A percentile compares a stretch with the other conserved stretches of the same genome.
Conservation (phyloP, 495 filamentous ascomycete genomes). For the Chaetomidium leptoderma region DNA sequence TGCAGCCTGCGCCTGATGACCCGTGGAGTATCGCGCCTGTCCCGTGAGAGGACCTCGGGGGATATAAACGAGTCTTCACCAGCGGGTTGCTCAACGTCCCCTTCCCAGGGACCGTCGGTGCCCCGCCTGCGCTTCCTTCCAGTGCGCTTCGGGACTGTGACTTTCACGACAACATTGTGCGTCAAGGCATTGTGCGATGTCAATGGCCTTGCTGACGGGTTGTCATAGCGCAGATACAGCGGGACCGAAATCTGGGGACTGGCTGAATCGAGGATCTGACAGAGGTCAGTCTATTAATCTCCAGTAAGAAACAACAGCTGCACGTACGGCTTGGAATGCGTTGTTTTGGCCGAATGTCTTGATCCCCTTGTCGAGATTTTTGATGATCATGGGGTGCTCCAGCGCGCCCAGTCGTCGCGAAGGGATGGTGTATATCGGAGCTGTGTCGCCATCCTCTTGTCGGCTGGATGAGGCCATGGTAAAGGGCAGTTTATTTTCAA, state of each 20-base stretch:
- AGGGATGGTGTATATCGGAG: constrained; percentile 53
- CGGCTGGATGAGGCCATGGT: constrained; percentile 13
- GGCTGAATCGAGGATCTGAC: constrained; percentile 36
- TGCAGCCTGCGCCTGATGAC: constrained; percentile 61
- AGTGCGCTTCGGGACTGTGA: constrained; percentile 81
- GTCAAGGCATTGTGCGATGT: constrained; percentile 64
- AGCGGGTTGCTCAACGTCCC: constrained; percentile 17
- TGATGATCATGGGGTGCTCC: constrained; percentile 83
- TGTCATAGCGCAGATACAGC: constrained; percentile 70
- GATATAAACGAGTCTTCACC: constrained; percentile 19
- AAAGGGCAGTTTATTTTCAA: too few relatives aligned
- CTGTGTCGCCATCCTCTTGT: constrained; percentile 21
- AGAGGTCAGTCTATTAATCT: not conserved
- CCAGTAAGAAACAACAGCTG: constrained; percentile 1
- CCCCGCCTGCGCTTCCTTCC: constrained; percentile 79
- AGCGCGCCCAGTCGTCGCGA: constrained; percentile 63
- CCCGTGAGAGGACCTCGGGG: constrained; percentile 34
- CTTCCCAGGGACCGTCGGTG: constrained; percentile 58
- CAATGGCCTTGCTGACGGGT: constrained; percentile 69
- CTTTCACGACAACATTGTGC: constrained; percentile 77
- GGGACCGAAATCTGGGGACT: constrained; percentile 45
- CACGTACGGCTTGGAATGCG: constrained; percentile 60
- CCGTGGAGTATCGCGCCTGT: constrained; percentile 39
- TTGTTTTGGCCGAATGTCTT: constrained; percentile 67
- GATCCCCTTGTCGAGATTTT: constrained; percentile 76